Conservation (phyloP, 352 stramenopile genomes). For the Pythium chondricola region DNA sequence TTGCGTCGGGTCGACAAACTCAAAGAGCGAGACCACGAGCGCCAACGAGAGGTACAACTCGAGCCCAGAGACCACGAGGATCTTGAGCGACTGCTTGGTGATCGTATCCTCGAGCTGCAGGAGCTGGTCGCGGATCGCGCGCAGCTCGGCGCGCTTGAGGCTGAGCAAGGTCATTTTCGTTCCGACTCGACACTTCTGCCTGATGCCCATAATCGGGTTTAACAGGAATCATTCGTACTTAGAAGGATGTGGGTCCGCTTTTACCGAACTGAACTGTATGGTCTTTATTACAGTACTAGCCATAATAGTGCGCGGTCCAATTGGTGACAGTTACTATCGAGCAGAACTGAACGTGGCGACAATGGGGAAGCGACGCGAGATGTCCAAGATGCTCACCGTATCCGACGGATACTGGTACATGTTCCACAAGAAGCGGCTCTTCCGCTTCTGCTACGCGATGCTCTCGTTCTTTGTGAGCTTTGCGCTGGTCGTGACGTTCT, state of each 20-base stretch:
- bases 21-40: conserved; percentile 67
- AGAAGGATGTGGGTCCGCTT: too few relatives aligned
- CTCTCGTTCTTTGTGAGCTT: conserved; percentile 76
- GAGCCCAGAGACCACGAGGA: conserved; percentile 44
- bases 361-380: conserved; percentile 58
- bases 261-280: background rate
- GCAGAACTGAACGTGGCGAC: background rate
- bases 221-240: background rate
- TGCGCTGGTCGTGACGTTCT: conserved; percentile 69
- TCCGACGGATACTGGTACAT: conserved; percentile 78
- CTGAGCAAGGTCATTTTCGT: background rate
- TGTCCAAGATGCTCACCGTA: conserved; percentile 64
- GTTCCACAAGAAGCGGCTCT: conserved; percentile 69
- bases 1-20: conserved; percentile 35
- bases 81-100: conserved; percentile 39
- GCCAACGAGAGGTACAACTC: conserved; percentile 72
- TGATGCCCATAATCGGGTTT: too few relatives aligned
- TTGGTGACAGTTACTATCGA: background rate
- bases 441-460: conserved; percentile 59
- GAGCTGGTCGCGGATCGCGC: conserved; percentile 17
- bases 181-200: background rate
- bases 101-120: conserved; percentile 19
- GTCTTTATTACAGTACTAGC: too few relatives aligned
- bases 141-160: conserved; percentile 14
- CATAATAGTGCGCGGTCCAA: too few relatives aligned